These are phyloP conservation scores for Rhodotorula diobovata DNA, from an alignment of 768 basidiomycete genomes.

Conservation along the genomic window DNA sequence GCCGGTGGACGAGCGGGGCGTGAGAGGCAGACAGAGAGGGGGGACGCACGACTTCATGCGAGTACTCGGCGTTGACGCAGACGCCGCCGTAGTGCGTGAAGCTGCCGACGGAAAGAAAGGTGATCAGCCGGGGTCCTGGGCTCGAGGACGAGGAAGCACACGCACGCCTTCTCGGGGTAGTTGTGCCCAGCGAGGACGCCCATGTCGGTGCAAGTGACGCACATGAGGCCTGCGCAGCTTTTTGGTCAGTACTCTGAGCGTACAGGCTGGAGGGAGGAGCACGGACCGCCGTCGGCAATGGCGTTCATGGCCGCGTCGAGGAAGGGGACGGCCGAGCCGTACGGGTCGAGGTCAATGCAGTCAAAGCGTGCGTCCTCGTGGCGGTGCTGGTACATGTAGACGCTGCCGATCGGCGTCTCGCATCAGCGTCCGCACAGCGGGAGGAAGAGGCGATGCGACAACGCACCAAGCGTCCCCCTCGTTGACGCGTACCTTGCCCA, in stretches of 20 bases:
- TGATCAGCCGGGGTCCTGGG: neutral
- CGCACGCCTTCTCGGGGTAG: conserved; percentile 92
- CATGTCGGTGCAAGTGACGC: conserved; percentile 94
- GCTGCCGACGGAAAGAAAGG: conserved; percentile 49
- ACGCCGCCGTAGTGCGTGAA: conserved; percentile 93
- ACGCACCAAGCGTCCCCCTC: conserved; percentile 90
- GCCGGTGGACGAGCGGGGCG: neutral
- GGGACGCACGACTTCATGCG: conserved; percentile 68
- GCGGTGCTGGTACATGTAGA: conserved; percentile 85
- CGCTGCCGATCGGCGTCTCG: conserved; percentile 51
- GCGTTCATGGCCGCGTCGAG: conserved; percentile 90
- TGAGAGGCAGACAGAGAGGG: conserved; percentile 41
- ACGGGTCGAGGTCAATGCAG: conserved; percentile 95
- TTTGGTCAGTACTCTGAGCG: neutral
- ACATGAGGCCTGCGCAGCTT: conserved; percentile 64
- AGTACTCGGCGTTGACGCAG: conserved; percentile 85
- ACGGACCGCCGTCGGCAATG: conserved; percentile 73
- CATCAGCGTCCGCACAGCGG: neutral
- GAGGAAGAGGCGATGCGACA: neutral
- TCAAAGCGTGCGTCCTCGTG: conserved; percentile 70
- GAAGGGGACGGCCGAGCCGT: conserved; percentile 94
- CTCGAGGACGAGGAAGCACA: neutral
- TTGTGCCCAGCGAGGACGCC: conserved; percentile 88
- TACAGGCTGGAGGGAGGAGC: neutral
- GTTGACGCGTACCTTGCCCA: conserved; percentile 68